A percentile compares a stretch with the other conserved stretches of the same genome.
These are phyloP conservation scores for Cinnamomum micranthum DNA, from an alignment of 164 flowering plant species.

Conservation along the genomic window DNA sequence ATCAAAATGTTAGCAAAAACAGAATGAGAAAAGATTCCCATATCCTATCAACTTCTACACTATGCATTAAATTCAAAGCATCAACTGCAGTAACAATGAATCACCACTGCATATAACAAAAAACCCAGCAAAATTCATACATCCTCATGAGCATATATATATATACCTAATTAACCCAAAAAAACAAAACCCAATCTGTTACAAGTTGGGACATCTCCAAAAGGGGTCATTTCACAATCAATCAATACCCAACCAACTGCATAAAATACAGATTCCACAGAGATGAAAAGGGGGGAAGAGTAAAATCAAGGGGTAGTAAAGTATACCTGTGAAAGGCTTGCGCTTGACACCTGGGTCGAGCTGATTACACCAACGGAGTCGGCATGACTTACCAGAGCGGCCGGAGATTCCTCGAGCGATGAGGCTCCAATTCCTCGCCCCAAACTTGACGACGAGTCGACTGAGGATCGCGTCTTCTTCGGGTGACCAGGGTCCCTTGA, in stretches of 20 bases:
- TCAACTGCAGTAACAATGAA: neutral
- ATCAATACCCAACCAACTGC: neutral
- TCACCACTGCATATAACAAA: neutral
- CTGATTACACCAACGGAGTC: constrained; percentile 95
- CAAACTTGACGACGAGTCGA: constrained; percentile 57
- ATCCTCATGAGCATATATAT: too few relatives aligned
- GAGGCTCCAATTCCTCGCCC: constrained; percentile 83
- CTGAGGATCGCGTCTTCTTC: constrained; percentile 64
- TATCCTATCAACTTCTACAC: neutral
- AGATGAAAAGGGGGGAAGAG: neutral
- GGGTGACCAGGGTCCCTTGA: constrained; percentile 75
- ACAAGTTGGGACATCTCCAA: too few relatives aligned
- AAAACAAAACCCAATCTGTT: too few relatives aligned
- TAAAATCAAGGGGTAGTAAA: too few relatives aligned
- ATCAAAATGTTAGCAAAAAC: neutral
- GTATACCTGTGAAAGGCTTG: constrained; percentile 63
- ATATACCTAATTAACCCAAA: too few relatives aligned
- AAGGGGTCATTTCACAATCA: neutral
- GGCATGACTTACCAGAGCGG: constrained; percentile 84
- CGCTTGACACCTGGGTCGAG: constrained; percentile 72
- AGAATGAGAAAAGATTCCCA: neutral
- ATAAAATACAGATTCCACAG: neutral
- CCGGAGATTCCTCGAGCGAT: constrained; percentile 81
- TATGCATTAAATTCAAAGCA: neutral
- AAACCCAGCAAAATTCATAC: too few relatives aligned